Evolutionary conservation across 768 basidiomycete species (phyloP).

Genomic region (Guyanaporus albipodus): DNA sequence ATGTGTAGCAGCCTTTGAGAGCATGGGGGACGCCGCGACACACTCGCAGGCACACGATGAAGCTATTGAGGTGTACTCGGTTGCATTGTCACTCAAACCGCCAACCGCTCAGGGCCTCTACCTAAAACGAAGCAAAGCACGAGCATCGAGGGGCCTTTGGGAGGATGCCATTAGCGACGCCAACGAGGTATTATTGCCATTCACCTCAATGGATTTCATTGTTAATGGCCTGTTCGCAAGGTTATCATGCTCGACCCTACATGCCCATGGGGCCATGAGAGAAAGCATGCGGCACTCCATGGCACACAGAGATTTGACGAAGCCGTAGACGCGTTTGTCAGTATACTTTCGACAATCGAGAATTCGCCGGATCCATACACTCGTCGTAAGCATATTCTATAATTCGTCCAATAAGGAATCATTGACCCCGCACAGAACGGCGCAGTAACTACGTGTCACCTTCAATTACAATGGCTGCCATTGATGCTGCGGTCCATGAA

Average conservation of each 20-base stretch:
- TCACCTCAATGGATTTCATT: too few species aligned
- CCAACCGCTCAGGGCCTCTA: not conserved
- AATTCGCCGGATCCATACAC: not conserved
- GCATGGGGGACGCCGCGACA: conserved; percentile 10
- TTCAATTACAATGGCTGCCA: not conserved
- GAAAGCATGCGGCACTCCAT: not conserved
- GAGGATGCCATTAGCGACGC: conserved; percentile 15
- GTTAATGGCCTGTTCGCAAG: not conserved
- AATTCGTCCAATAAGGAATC: too few species aligned
- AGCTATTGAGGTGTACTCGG: conserved; percentile 14
- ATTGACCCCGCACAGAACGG: not conserved
- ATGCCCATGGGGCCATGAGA: not conserved
- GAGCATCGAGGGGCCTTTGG: conserved; percentile 7
- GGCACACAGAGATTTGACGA: not conserved
- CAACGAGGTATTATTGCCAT: conserved; percentile 7
- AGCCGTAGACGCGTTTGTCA: not conserved
- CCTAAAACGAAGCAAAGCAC: conserved; percentile 15
- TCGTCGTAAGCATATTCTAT: not conserved
- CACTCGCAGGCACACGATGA: conserved; percentile 4
- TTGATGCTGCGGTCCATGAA: not conserved
- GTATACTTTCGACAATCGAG: not conserved
- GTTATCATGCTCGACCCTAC: not conserved
- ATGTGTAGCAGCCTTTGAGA: conserved; percentile 6
- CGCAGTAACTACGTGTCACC: conserved; percentile 4
- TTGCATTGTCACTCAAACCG: conserved; percentile 13